Conservation (phyloP, 495 filamentous ascomycete genomes). For the Penicillium subrubescens region DNA sequence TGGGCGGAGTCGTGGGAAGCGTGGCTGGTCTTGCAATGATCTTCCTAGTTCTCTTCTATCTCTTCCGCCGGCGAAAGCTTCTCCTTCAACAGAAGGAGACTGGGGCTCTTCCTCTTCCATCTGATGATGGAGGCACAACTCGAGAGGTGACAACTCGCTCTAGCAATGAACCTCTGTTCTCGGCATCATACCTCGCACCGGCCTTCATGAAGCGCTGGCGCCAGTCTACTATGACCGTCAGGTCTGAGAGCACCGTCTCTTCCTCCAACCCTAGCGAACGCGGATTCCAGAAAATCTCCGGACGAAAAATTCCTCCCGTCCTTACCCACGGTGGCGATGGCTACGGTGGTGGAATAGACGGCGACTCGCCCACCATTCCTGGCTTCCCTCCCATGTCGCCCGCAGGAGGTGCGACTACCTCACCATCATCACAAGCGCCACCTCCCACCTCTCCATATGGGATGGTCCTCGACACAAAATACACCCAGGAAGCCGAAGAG, state of each 20-base stretch:
- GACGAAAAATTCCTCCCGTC: slow-evolving; percentile 72
- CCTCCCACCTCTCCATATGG: slow-evolving; percentile 41
- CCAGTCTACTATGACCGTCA: slow-evolving; percentile 42
- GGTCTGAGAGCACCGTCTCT: slow-evolving; percentile 43
- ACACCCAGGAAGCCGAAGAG: slow-evolving; percentile 41
- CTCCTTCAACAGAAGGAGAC: slow-evolving; percentile 25
- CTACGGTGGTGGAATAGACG: slow-evolving; percentile 55
- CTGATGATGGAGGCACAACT: slow-evolving; percentile 23
- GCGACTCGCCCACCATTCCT: slow-evolving; percentile 24
- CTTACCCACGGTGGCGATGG: slow-evolving; percentile 70
- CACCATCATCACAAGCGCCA: slow-evolving; percentile 30
- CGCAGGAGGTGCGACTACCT: slow-evolving; percentile 15
- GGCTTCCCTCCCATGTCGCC: slow-evolving; percentile 23
- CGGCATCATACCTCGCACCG: slow-evolving; percentile 53
- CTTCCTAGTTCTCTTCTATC: slow-evolving; percentile 53
- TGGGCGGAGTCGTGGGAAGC: slow-evolving; percentile 68
- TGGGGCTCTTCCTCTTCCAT: slow-evolving; percentile 26
- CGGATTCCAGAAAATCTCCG: slow-evolving; percentile 65
- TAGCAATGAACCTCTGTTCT: slow-evolving; percentile 57
- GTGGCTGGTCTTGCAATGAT: slow-evolving; percentile 64
- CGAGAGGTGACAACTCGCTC: slow-evolving; percentile 50
- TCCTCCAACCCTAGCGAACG: slow-evolving; percentile 47
- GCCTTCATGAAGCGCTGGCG: slow-evolving; percentile 47
- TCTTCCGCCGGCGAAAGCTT: slow-evolving; percentile 55
- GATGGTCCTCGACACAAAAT: slow-evolving; percentile 39